Base-by-base conservation (phyloP, 257 asterid species). In the Catharanthus roseus region DNA sequence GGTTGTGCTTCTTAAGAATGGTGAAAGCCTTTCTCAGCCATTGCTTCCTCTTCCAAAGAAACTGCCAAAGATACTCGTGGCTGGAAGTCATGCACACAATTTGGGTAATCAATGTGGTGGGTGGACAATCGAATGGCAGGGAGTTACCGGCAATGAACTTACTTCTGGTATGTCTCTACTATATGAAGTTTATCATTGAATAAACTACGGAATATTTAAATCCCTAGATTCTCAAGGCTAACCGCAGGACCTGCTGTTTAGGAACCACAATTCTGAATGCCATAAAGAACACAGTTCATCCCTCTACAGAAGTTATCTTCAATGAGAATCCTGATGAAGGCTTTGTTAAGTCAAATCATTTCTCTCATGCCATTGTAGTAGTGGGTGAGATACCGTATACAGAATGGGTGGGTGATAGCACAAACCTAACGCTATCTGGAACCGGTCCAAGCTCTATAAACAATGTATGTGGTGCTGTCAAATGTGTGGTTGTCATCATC, bases 101-200 rank as follows among this genome's bases (percentile, higher is more conserved):
- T 79, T 92, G 76, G 98, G 98, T 0, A 81, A 84, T 83, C 97
- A 92, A 71, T 90, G 98, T 72, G 96, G 98, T 21, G 98, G 97
- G 10, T 92, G 97, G 98, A 90, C 98, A n/a, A 84, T 90, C 0
- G 81, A 84, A 42, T 92, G 98, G 98, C 98, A 88, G 44, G 98
- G 98, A 4, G 79, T 81, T 58, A 63, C 28, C 13, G 91, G 96
- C 82, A 92, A 92, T 61, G 91, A 90, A 66, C 80, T 80, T 61
- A 90, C 89, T 57, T 66, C 58, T 2, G 96, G 97, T 89, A 91
- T 2, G 81, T 79, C 49, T 55, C 47, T 31, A 29, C 34, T 7
- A 41, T 50, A 12, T 18, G n/a, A 24, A 45, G 45, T 28, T 34
- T 41, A 9, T 54, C n/a, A 28, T 28, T 7, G 58, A 34, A 12